A percentile compares a stretch with the other conserved stretches of the same genome.
Evolutionary conservation across 768 basidiomycete species (phyloP).

Genomic region (Multifurca ochricompacta): DNA sequence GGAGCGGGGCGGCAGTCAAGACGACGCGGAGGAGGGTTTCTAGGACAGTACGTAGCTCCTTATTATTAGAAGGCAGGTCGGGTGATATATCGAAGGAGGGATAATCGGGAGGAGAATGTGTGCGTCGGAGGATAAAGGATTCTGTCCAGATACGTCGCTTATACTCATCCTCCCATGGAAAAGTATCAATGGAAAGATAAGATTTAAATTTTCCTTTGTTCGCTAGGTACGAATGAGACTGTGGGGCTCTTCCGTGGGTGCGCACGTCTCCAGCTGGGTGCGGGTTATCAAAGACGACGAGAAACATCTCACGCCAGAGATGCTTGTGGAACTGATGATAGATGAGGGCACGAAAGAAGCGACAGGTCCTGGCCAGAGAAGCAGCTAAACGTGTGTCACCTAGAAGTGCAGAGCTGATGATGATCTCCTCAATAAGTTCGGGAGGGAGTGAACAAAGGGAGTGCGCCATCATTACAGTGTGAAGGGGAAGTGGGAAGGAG

Average conservation of each 20-base stretch:
- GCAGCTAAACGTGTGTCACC: conserved; percentile 27
- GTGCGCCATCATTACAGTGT: background rate
- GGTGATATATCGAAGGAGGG: background rate
- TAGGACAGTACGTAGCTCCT: conserved; percentile 23
- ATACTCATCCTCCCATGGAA: conserved; percentile 24
- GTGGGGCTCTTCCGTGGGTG: background rate
- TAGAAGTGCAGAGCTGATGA: conserved; percentile 24
- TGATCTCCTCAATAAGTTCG: conserved; percentile 32
- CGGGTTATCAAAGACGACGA: conserved; percentile 32
- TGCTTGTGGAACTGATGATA: conserved; percentile 28
- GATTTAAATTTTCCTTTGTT: background rate
- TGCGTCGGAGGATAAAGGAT: conserved; percentile 19
- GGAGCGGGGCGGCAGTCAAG: conserved; percentile 29
- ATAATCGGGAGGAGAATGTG: background rate
- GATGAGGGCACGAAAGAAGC: conserved; percentile 25
- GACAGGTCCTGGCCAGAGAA: conserved; percentile 30
- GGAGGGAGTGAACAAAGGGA: conserved; percentile 23
- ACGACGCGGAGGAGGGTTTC: conserved; percentile 30
- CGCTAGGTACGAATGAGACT: background rate
- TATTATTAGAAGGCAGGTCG: background rate
- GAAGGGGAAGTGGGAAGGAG: too few species aligned
- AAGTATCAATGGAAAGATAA: background rate
- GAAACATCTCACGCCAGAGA: conserved; percentile 35
- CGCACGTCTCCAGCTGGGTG: background rate
- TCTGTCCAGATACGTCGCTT: conserved; percentile 25